These are phyloP conservation scores for Echinochloa phyllopogon DNA, from an alignment of 176 grass and related monocot genomes.

Conservation along the genomic window DNA sequence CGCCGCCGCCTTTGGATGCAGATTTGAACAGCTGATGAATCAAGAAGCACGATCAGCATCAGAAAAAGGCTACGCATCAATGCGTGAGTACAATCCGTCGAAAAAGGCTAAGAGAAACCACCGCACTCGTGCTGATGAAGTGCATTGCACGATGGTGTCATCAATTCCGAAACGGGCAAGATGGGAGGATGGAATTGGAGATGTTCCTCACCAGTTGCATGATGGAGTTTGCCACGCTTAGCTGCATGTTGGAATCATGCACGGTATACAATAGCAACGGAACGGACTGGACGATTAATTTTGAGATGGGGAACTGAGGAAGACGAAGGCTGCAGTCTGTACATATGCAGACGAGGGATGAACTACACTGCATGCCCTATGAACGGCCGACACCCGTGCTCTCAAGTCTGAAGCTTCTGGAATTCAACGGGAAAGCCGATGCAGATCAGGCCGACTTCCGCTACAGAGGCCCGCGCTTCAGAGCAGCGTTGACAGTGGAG, in stretches of 20 bases:
- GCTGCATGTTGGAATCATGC: not conserved
- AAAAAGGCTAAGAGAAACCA: not conserved
- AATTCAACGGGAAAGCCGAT: not conserved
- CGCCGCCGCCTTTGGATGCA: not conserved
- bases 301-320: not conserved
- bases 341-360: not conserved
- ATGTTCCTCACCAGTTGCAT: not conserved
- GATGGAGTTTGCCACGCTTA: not conserved
- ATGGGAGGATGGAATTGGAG: not conserved
- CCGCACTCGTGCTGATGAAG: not conserved
- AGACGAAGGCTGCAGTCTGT: not conserved
- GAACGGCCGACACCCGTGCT: not conserved
- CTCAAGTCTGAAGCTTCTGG: not conserved
- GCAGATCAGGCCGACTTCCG: not conserved
- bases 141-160: not conserved
- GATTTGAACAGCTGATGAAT: not conserved
- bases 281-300: not conserved
- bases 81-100: not conserved
- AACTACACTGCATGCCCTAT: not conserved
- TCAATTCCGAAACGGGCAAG: not conserved
- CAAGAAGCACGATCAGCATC: not conserved
- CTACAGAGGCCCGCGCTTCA: not conserved
- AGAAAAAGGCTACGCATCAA: not conserved
- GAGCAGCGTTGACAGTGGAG: not conserved
- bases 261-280: not conserved